Conservation (phyloP, 768 basidiomycete genomes). For the Serendipita vermifera region DNA sequence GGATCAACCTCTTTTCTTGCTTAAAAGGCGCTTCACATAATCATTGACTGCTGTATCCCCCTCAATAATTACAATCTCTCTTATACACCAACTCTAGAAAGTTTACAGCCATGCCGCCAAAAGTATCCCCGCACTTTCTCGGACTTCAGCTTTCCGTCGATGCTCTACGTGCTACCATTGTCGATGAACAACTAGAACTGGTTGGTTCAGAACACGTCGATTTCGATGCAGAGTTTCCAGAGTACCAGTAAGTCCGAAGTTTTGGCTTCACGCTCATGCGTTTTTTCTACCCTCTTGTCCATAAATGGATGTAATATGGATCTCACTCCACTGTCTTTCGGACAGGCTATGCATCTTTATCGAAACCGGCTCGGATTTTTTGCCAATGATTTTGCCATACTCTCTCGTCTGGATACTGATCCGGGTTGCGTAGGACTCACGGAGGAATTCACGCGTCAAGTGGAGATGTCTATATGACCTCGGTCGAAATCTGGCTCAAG, state of each 20-base stretch:
- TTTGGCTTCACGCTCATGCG: background rate
- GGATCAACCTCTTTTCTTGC: too few species aligned
- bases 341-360: too few species aligned
- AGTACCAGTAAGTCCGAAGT: constrained; percentile 67
- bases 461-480: constrained; percentile 76
- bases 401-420: background rate
- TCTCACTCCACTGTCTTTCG: too few species aligned
- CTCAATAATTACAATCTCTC: too few species aligned
- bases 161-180: constrained; percentile 68
- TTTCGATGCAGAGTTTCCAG: constrained; percentile 65
- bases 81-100: too few species aligned
- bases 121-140: constrained; percentile 43
- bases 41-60: too few species aligned
- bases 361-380: too few species aligned
- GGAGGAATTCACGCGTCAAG: constrained; percentile 79
- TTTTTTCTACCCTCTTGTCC: background rate
- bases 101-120: constrained; percentile 8
- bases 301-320: too few species aligned
- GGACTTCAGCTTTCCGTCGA: constrained; percentile 78
- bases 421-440: constrained; percentile 42
- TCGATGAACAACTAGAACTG: constrained; percentile 71
- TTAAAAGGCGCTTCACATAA: too few species aligned
- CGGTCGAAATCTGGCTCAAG: constrained; percentile 85
- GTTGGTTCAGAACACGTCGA: constrained; percentile 73
- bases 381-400: too few species aligned